Percentiles rank a stretch among this genome's conserved stretches.
These are phyloP conservation scores for Aspergillus cavernicola DNA, from an alignment of 495 filamentous ascomycete genomes.

Conservation along the genomic window DNA sequence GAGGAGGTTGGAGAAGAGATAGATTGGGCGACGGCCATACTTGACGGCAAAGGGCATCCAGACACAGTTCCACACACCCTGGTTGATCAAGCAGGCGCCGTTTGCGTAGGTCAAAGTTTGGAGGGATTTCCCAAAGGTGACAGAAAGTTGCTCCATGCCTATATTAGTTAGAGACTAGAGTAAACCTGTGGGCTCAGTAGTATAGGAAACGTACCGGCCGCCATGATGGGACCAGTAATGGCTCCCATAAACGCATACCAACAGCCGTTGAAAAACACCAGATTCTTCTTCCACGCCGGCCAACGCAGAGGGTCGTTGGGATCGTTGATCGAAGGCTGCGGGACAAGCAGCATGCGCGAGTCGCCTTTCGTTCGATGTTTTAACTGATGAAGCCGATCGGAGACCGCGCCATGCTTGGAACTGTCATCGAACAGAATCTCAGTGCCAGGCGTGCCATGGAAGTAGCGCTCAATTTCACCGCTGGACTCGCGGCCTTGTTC, in stretches of 20 bases:
- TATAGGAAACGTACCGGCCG: not conserved
- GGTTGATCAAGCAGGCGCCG: conserved; percentile 1
- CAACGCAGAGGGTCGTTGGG: conserved; percentile 1
- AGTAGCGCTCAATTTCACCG: too few species aligned
- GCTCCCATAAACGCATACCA: conserved; percentile 5
- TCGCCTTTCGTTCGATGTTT: not conserved
- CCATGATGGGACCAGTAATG: conserved; percentile 4
- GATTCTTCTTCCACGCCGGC: not conserved
- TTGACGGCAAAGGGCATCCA: conserved; percentile 54
- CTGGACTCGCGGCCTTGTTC: too few species aligned
- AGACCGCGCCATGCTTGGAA: conserved; percentile 1
- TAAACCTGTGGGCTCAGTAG: too few species aligned
- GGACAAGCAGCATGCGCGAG: conserved; percentile 2
- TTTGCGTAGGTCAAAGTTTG: conserved; percentile 5
- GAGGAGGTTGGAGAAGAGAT: conserved; percentile 24
- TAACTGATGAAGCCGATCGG: conserved; percentile 3
- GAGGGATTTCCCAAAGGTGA: not conserved
- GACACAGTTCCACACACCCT: conserved; percentile 32
- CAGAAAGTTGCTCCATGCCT: conserved; percentile 1
- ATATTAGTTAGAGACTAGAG: not conserved
- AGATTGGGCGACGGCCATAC: conserved; percentile 51
- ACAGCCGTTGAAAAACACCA: conserved; percentile 2
- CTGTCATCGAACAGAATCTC: conserved; percentile 3
- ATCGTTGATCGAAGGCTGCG: conserved; percentile 1
- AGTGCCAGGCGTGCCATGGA: not conserved